Evolutionary conservation across 164 flowering plant species (phyloP).

Genomic region (Houttuynia cordata): DNA sequence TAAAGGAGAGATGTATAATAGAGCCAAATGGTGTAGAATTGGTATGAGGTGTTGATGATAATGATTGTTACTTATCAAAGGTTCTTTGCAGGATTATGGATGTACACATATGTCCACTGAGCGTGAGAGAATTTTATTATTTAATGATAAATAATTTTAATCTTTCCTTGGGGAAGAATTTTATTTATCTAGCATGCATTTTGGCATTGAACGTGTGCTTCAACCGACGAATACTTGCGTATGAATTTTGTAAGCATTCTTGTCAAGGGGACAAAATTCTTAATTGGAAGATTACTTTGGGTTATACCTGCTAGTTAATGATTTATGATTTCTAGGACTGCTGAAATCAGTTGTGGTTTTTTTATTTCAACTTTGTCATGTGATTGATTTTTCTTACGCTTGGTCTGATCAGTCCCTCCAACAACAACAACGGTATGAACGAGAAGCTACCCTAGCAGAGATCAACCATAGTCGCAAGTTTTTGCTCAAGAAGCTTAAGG

Average conservation of each 20-base stretch:
- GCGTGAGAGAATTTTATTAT: not conserved
- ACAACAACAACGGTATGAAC: conserved; percentile 70
- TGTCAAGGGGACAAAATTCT: no score
- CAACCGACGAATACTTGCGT: no score
- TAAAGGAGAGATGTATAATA: no score
- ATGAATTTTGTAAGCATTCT: no score
- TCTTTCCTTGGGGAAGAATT: no score
- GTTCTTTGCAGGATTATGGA: not conserved
- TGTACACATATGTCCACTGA: not conserved
- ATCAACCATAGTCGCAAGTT: conserved; percentile 62
- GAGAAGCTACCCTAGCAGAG: conserved; percentile 65
- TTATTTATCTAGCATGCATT: no score
- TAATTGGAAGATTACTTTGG: not conserved
- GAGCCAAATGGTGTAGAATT: no score
- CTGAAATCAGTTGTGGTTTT: not conserved
- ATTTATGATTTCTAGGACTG: not conserved
- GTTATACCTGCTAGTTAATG: not conserved
- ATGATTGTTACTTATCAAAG: not conserved
- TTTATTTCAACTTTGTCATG: not conserved
- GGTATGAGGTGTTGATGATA: not conserved
- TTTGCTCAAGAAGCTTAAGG: conserved; percentile 64
- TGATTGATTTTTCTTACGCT: not conserved
- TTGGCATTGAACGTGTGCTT: no score
- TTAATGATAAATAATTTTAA: no score
- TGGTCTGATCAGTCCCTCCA: conserved; percentile 44